Percentiles rank a stretch among this genome's conserved stretches.
phyloP scores from a whole-genome alignment of 2,329 filamentous ascomycete species.

The Cyclaneusma minus region DNA sequence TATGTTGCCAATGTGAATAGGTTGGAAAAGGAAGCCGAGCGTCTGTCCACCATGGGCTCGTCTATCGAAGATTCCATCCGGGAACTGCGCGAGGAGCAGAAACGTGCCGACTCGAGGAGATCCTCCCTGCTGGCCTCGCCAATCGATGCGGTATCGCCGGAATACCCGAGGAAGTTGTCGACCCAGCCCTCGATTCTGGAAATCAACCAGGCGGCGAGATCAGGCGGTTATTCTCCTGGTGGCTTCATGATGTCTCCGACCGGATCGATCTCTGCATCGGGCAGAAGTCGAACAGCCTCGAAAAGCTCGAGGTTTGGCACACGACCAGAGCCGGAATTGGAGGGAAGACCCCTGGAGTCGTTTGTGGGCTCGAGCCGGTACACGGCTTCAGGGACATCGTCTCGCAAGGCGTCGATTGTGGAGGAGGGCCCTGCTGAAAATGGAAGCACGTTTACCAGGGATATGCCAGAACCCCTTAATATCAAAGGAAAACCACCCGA shows the following conservation, averaged over 20 bases:
- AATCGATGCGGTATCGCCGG: conserved; percentile 10
- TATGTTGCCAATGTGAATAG: conserved; percentile 54
- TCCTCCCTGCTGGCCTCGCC: conserved; percentile 44
- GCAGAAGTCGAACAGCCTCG: conserved; percentile 38
- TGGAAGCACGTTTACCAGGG: conserved; percentile 1
- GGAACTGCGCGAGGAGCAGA: conserved; percentile 55
- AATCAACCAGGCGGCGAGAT: conserved; percentile 48
- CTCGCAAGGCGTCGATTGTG: conserved; percentile 11
- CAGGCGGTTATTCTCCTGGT: conserved; percentile 54
- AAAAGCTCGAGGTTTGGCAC: conserved; percentile 25
- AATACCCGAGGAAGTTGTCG: conserved; percentile 12
- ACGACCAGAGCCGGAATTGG: conserved; percentile 18
- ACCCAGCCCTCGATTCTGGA: conserved; percentile 49
- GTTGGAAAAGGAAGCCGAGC: conserved; percentile 61
- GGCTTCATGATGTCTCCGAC: conserved; percentile 53
- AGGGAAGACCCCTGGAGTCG: conserved; percentile 18
- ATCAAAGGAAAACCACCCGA: conserved; percentile 4
- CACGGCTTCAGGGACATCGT: too few species aligned
- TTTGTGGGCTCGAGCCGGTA: conserved; percentile 12
- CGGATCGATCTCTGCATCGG: conserved; percentile 37
- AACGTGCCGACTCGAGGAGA: conserved; percentile 50
- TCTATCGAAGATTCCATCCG: conserved; percentile 68
- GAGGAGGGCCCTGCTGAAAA: conserved; percentile 12
- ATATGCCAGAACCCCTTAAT: conserved; percentile 10
- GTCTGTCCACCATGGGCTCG: conserved; percentile 53